Evolutionary conservation across 2,329 filamentous ascomycete species (phyloP).

Genomic region (Sporothrix sp.): DNA sequence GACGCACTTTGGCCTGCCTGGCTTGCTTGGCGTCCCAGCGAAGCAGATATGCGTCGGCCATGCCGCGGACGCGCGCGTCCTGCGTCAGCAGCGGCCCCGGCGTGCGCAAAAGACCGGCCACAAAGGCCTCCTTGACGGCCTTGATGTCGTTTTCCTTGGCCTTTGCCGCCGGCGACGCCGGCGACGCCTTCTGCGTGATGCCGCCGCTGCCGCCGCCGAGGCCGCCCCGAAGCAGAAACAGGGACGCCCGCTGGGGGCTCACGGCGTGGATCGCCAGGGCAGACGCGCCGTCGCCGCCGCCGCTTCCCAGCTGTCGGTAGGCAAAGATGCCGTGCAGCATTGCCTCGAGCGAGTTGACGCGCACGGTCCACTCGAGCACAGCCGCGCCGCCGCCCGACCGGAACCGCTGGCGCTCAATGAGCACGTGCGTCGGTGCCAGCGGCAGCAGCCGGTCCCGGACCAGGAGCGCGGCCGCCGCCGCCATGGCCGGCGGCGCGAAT

Average conservation of each 20-base stretch:
- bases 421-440: slow-evolving; percentile 54
- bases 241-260: slow-evolving; percentile 39
- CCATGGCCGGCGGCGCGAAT: slow-evolving; percentile 28
- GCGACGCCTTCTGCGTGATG: background rate
- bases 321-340: slow-evolving; percentile 67
- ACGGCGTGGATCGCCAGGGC: slow-evolving; percentile 37
- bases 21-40: slow-evolving; percentile 15
- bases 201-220: slow-evolving; percentile 1
- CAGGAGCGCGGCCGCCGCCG: slow-evolving; percentile 25
- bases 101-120: slow-evolving; percentile 11
- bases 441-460: slow-evolving; percentile 30
- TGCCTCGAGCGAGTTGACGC: slow-evolving; percentile 72
- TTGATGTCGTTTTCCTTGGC: slow-evolving; percentile 19
- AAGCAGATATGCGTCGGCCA: slow-evolving; percentile 13
- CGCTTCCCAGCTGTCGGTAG: slow-evolving; percentile 36
- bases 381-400: slow-evolving; percentile 54
- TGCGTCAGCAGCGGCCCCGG: background rate
- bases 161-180: background rate
- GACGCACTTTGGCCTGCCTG: background rate
- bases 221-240: slow-evolving; percentile 37
- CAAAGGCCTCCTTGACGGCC: slow-evolving; percentile 20
- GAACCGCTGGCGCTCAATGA: slow-evolving; percentile 56
- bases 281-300: background rate
- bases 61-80: background rate
- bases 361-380: slow-evolving; percentile 72